Percentiles rank a stretch among this genome's conserved stretches.
Conservation (phyloP, 1,284 basidiomycete genomes). For the Apiotrichum montevideense region DNA sequence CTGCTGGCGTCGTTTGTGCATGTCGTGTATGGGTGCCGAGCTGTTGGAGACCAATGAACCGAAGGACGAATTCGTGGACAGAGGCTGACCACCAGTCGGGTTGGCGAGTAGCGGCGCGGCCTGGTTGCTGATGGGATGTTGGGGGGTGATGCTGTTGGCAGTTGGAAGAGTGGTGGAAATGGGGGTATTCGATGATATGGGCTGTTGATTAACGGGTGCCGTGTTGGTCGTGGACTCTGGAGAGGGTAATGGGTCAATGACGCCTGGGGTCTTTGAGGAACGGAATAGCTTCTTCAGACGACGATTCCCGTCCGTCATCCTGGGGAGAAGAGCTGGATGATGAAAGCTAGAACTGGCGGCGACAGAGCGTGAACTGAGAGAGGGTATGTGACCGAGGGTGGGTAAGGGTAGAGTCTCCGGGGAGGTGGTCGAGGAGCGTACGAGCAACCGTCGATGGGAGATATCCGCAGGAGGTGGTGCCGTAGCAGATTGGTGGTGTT, state of each 20-base stretch:
- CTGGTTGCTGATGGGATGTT: neutral
- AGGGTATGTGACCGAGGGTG: too few relatives aligned
- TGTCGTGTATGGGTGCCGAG: neutral
- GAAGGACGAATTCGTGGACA: neutral
- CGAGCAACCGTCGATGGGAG: too few relatives aligned
- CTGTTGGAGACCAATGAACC: neutral
- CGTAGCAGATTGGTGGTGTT: too few relatives aligned
- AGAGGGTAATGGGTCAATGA: conserved; percentile 3
- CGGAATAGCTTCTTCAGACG: conserved; percentile 17
- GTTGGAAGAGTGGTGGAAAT: neutral
- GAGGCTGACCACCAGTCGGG: neutral
- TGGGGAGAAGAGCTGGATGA: neutral
- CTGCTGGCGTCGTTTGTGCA: conserved; percentile 6
- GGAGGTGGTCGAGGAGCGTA: too few relatives aligned
- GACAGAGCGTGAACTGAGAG: too few relatives aligned
- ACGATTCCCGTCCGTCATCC: neutral
- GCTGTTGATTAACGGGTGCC: too few relatives aligned
- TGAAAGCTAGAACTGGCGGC: too few relatives aligned
- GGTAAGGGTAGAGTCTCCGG: too few relatives aligned
- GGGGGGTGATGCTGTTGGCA: neutral
- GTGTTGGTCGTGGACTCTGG: neutral
- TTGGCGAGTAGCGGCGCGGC: neutral
- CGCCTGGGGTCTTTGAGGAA: conserved; percentile 5
- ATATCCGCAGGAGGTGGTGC: too few relatives aligned
- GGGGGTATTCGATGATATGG: neutral